Evolutionary conservation across 306 rosid species (phyloP).

Genomic region (Urtica urens): DNA sequence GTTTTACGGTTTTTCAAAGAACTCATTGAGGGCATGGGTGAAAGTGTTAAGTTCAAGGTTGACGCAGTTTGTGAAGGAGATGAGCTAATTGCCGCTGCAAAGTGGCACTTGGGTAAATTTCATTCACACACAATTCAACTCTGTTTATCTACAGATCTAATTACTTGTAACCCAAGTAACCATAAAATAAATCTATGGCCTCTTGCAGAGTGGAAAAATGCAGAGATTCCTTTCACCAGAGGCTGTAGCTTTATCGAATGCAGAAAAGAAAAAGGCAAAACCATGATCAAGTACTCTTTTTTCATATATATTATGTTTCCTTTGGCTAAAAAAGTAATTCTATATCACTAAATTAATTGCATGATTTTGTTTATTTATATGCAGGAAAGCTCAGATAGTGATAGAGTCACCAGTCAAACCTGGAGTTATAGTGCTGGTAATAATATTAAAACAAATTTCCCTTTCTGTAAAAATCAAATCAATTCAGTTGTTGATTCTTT

Average conservation of each 20-base stretch:
- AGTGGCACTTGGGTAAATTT: conserved; percentile 66
- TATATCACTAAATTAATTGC: conserved; percentile 23
- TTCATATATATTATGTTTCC: neutral
- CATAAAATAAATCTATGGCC: conserved; percentile 1
- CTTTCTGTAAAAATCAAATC: neutral
- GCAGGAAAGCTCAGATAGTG: conserved; percentile 56
- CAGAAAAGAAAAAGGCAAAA: conserved; percentile 29
- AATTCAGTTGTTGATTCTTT: neutral
- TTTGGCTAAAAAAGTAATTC: neutral
- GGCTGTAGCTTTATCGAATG: conserved; percentile 73
- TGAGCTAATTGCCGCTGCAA: conserved; percentile 40
- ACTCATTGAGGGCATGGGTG: conserved; percentile 56
- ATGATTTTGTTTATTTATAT: conserved; percentile 7
- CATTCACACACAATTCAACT: no score
- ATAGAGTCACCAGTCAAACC: conserved; percentile 86
- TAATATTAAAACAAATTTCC: neutral
- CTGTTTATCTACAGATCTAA: no score
- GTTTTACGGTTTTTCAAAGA: conserved; percentile 40
- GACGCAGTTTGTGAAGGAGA: conserved; percentile 40
- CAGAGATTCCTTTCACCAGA: conserved; percentile 66
- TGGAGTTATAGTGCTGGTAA: conserved; percentile 64
- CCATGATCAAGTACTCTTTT: conserved; percentile 29
- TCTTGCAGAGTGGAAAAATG: conserved; percentile 60
- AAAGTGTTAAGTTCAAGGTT: conserved; percentile 50
- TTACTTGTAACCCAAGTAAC: conserved; percentile 1